Evolutionary conservation across 1,139 yeast species (phyloP).

Genomic region (Saccharomycopsis hybrid): DNA sequence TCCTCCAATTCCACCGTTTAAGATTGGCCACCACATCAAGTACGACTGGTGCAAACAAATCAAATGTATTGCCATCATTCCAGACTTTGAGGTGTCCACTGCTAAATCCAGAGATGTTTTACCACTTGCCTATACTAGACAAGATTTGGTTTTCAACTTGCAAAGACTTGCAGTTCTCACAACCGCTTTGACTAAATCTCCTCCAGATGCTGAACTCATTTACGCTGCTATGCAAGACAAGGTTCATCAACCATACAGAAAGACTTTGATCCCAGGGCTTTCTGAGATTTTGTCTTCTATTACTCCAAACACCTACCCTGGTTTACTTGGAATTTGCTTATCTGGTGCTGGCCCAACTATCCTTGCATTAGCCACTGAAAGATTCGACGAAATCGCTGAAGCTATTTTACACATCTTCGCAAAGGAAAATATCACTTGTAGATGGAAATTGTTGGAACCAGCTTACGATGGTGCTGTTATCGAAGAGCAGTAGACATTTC

Average conservation of each 20-base stretch:
- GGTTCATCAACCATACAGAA: constrained; percentile 92
- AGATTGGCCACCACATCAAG: constrained; percentile 84
- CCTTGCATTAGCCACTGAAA: constrained; percentile 83
- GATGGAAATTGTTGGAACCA: constrained; percentile 77
- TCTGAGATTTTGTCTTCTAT: constrained; percentile 72
- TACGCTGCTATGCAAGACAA: constrained; percentile 96
- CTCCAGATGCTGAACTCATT: constrained; percentile 77
- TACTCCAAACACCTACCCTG: constrained; percentile 76
- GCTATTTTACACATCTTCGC: constrained; percentile 67
- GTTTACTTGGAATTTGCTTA: constrained; percentile 86
- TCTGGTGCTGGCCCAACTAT: constrained; percentile 99
- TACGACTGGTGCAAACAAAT: constrained; percentile 79
- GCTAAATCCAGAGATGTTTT: constrained; percentile 86
- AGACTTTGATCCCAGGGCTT: constrained; percentile 85
- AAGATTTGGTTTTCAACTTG: constrained; percentile 83
- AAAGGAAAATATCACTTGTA: constrained; percentile 61
- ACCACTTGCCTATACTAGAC: constrained; percentile 71
- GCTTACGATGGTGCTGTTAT: constrained; percentile 81
- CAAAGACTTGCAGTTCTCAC: constrained; percentile 71
- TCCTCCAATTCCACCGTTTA: constrained; percentile 78
- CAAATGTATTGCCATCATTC: constrained; percentile 85
- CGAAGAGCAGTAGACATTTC: constrained; percentile 19
- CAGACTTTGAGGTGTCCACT: constrained; percentile 89
- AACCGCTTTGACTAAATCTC: constrained; percentile 75
- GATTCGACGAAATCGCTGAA: constrained; percentile 76